phyloP scores from a whole-genome alignment of 208 protist species.

The Borovskyia barvae region DNA sequence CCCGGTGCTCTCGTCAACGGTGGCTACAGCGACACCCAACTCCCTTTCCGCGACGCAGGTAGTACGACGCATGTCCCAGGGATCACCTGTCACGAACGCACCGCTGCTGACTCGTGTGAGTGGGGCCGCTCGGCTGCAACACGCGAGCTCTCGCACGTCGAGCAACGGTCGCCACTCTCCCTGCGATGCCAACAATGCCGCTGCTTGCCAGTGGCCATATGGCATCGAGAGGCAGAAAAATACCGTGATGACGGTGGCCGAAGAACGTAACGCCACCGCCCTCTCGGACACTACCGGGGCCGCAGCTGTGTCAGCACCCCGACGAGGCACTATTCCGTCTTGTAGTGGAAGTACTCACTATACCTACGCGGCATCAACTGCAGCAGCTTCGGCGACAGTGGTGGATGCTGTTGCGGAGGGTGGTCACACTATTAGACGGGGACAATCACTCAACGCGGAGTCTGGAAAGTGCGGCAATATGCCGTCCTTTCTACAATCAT shows the following conservation, averaged over 20 bases:
- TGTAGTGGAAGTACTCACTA: constrained; percentile 8
- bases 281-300: neutral
- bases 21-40: no score
- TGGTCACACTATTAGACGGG: no score
- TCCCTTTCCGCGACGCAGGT: no score
- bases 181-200: neutral
- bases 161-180: constrained; percentile 14
- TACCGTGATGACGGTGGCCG: neutral
- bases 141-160: constrained; percentile 13
- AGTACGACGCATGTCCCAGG: no score
- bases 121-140: neutral
- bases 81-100: no score
- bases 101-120: constrained; percentile 17
- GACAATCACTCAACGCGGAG: constrained; percentile 1
- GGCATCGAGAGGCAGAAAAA: no score
- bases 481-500: constrained; percentile 13
- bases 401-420: no score
- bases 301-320: neutral
- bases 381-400: neutral
- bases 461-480: constrained; percentile 3
- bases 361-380: neutral
- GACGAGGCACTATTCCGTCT: neutral
- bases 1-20: no score
- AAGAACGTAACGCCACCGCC: neutral
- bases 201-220: no score